These are phyloP conservation scores for Boletus rubescentipes DNA, from an alignment of 768 basidiomycete genomes.

Conservation along the genomic window DNA sequence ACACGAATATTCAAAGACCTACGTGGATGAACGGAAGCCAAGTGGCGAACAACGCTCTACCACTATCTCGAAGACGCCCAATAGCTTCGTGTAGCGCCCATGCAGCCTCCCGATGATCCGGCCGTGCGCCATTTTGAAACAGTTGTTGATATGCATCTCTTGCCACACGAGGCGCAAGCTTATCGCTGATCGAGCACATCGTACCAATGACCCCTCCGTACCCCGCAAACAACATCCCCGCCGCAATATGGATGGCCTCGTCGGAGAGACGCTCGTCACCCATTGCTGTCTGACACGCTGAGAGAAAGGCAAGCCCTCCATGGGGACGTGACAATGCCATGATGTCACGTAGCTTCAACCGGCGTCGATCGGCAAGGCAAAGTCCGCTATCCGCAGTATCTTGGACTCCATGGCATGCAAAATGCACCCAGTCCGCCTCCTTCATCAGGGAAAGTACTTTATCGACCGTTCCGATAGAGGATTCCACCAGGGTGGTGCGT, in stretches of 20 bases:
- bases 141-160: constrained; percentile 28
- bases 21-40: constrained; percentile 15
- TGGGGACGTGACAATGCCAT: background rate
- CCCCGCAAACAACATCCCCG: constrained; percentile 34
- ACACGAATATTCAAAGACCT: background rate
- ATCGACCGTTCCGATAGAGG: constrained; percentile 8
- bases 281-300: background rate
- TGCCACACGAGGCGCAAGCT: constrained; percentile 34
- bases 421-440: no score
- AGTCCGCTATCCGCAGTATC: no score
- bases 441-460: background rate
- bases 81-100: background rate
- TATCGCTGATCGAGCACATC: background rate
- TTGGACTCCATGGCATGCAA: no score
- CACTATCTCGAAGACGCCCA: background rate
- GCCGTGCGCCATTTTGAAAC: background rate
- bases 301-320: background rate
- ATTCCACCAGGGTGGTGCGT: background rate
- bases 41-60: background rate
- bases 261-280: background rate
- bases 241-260: background rate
- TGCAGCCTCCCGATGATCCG: background rate
- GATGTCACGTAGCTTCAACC: no score
- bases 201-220: constrained; percentile 12
- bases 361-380: no score